A percentile compares a stretch with the other conserved stretches of the same genome.
Conservation (phyloP, 108 stramenopile genomes). For the Nitzschia putrida region DNA sequence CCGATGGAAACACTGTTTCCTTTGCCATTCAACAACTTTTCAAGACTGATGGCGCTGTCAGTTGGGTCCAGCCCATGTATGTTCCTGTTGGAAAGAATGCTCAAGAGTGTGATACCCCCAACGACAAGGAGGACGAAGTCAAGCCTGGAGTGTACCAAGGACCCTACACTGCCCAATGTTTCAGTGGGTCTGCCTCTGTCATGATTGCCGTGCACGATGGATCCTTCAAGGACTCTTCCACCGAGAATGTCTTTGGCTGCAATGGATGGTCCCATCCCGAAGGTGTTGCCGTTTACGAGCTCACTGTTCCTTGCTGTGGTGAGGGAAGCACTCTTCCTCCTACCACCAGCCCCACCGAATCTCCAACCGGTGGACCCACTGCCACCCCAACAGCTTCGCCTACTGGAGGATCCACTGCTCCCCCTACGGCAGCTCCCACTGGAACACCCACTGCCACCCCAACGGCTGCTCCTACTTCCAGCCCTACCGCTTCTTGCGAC, state of each 20-base stretch:
- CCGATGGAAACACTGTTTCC: neutral
- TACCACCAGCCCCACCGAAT: neutral
- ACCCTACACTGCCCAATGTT: neutral
- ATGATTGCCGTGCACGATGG: conserved; percentile 6
- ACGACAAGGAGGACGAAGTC: neutral
- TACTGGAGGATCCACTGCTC: neutral
- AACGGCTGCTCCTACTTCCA: neutral
- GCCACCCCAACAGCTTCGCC: neutral
- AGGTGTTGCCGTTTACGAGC: neutral
- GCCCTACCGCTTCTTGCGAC: neutral
- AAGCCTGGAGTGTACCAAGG: no score
- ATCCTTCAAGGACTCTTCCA: neutral
- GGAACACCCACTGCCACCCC: neutral
- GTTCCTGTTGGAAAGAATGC: neutral
- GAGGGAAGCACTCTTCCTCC: neutral
- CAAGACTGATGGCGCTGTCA: neutral
- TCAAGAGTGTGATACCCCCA: neutral
- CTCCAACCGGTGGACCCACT: neutral
- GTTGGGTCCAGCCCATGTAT: conserved; percentile 2
- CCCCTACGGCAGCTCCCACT: conserved; percentile 1
- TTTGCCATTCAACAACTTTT: neutral
- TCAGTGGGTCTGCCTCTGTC: neutral
- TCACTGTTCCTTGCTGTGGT: conserved; percentile 9
- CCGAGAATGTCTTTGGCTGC: neutral
- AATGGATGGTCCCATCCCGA: neutral